These are phyloP conservation scores for Aureobasidium sp. DNA, from an alignment of 2,329 filamentous ascomycete species.

Conservation along the genomic window DNA sequence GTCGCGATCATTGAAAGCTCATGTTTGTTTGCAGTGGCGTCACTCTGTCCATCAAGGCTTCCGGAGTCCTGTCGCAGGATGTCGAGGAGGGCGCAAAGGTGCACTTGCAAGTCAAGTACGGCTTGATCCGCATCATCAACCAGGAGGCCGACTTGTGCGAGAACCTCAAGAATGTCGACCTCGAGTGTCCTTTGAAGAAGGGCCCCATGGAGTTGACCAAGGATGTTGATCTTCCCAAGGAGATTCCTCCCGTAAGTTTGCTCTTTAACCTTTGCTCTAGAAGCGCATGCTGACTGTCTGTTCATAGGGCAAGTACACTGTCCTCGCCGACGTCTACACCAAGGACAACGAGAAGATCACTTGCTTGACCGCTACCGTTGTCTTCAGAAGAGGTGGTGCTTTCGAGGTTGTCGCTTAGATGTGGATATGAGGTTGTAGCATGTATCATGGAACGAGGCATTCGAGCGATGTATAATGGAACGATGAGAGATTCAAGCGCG, in stretches of 20 bases:
- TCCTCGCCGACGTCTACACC: slow-evolving; percentile 76
- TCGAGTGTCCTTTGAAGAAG: slow-evolving; percentile 79
- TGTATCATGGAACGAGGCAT: not conserved
- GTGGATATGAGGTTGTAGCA: not conserved
- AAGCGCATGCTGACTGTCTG: slow-evolving; percentile 77
- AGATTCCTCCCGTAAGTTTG: slow-evolving; percentile 76
- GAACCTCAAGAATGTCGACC: slow-evolving; percentile 76
- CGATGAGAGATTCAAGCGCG: too few relatives aligned
- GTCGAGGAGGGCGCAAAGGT: slow-evolving; percentile 76
- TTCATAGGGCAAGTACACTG: slow-evolving; percentile 83
- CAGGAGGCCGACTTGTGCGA: slow-evolving; percentile 80
- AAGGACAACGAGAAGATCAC: slow-evolving; percentile 71
- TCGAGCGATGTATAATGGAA: not conserved
- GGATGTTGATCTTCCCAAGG: slow-evolving; percentile 70
- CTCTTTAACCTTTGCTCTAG: slow-evolving; percentile 53
- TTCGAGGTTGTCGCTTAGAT: slow-evolving; percentile 9
- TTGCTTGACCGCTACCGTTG: slow-evolving; percentile 69
- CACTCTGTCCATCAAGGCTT: slow-evolving; percentile 68
- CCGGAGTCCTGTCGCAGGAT: slow-evolving; percentile 61
- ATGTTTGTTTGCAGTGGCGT: slow-evolving; percentile 51
- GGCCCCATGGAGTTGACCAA: slow-evolving; percentile 66
- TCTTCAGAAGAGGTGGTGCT: slow-evolving; percentile 43
- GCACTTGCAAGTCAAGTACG: slow-evolving; percentile 81
- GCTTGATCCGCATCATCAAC: slow-evolving; percentile 79
- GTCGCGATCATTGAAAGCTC: not conserved